These are phyloP conservation scores for Penicillium sp. DNA, from an alignment of 2,329 filamentous ascomycete genomes.

Conservation along the genomic window DNA sequence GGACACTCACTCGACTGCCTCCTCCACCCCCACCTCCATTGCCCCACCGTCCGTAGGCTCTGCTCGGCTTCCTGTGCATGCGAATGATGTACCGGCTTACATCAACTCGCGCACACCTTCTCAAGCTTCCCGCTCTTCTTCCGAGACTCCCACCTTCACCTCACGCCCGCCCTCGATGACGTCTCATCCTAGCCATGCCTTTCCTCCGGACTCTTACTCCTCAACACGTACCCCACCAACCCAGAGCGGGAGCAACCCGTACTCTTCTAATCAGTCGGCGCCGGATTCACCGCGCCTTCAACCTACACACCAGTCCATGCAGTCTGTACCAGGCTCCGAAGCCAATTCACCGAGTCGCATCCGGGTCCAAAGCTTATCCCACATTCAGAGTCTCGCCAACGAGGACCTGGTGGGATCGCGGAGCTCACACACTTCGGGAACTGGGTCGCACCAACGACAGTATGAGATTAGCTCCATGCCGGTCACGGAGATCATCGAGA, in stretches of 20 bases:
- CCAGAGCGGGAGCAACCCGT: constrained; percentile 19
- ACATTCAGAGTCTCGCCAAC: constrained; percentile 79
- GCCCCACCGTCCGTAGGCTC: constrained; percentile 32
- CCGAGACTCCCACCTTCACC: constrained; percentile 15
- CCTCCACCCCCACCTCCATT: constrained; percentile 28
- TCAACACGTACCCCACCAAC: constrained; percentile 17
- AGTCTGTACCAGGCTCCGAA: constrained; percentile 37
- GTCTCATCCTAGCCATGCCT: constrained; percentile 30
- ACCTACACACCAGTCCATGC: constrained; percentile 39
- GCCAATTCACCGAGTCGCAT: constrained; percentile 52
- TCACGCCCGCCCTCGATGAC: constrained; percentile 43
- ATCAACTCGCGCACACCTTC: constrained; percentile 22
- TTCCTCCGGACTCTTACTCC: constrained; percentile 15
- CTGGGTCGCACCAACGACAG: constrained; percentile 48
- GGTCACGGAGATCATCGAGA: constrained; percentile 93
- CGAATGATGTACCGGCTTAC: constrained; percentile 32
- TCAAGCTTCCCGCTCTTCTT: constrained; percentile 17
- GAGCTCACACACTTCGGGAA: constrained; percentile 34
- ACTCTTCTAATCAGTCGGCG: constrained; percentile 27
- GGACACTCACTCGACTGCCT: constrained; percentile 16
- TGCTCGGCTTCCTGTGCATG: constrained; percentile 21
- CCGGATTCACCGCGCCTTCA: constrained; percentile 41
- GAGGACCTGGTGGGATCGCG: constrained; percentile 60
- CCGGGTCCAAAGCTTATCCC: constrained; percentile 76
- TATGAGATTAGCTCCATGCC: constrained; percentile 98